phyloP scores from a whole-genome alignment of 495 filamentous ascomycete species.

The Talaromyces liani region DNA sequence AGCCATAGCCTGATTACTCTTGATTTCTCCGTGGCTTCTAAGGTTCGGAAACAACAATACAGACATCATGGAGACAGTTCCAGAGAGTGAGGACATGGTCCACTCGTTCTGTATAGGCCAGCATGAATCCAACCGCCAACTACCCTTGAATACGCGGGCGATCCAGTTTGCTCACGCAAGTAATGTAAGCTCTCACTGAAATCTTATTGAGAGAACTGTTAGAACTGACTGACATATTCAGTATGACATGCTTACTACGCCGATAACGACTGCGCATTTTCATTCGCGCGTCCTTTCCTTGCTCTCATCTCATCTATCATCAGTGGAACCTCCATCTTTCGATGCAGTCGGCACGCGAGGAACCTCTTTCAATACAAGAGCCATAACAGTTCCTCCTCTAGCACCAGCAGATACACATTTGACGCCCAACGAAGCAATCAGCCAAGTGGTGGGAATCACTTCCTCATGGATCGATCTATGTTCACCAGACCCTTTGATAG shows the following conservation, averaged over 20 bases:
- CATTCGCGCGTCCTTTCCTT: constrained; percentile 64
- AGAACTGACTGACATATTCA: constrained; percentile 25
- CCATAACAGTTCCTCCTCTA: constrained; percentile 60
- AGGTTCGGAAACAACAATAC: not conserved
- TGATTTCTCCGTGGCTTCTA: not conserved
- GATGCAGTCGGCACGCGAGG: constrained; percentile 28
- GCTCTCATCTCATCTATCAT: constrained; percentile 49
- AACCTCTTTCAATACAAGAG: constrained; percentile 31
- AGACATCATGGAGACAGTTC: constrained; percentile 34
- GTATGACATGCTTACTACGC: constrained; percentile 90
- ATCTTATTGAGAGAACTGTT: not conserved
- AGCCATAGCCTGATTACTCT: not conserved
- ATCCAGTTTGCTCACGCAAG: constrained; percentile 60
- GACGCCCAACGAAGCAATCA: constrained; percentile 62
- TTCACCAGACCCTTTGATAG: constrained; percentile 72
- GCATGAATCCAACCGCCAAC: constrained; percentile 61
- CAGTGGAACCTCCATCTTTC: constrained; percentile 20
- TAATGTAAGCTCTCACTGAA: constrained; percentile 27
- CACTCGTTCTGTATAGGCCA: constrained; percentile 76
- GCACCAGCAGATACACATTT: constrained; percentile 66
- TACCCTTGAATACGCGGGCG: constrained; percentile 53
- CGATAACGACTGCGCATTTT: constrained; percentile 80
- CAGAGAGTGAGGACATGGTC: constrained; percentile 43
- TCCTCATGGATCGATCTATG: constrained; percentile 89
- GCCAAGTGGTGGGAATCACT: constrained; percentile 61